A percentile compares a stretch with the other conserved stretches of the same genome.
Evolutionary conservation across 2,329 filamentous ascomycete genomes (phyloP).

Genomic region (Aspergillus sp.): DNA sequence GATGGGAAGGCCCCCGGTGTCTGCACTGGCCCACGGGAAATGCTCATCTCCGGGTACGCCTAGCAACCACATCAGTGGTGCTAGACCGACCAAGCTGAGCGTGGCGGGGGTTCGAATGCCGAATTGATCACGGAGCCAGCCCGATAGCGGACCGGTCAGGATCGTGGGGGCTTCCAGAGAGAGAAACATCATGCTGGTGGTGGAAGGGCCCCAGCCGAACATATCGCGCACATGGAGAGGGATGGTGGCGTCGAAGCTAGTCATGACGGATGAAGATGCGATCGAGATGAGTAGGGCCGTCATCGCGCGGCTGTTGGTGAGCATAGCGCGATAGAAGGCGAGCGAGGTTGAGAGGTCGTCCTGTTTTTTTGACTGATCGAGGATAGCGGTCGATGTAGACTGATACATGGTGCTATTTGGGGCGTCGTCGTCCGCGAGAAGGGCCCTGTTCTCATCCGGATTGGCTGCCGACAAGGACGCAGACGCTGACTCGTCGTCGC

Average conservation of each 20-base stretch:
- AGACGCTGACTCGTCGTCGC: neutral
- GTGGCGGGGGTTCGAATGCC: slow-evolving; percentile 14
- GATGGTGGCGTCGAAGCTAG: slow-evolving; percentile 48
- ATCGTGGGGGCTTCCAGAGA: slow-evolving; percentile 49
- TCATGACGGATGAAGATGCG: slow-evolving; percentile 43
- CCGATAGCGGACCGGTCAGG: slow-evolving; percentile 52
- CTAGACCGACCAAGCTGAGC: slow-evolving; percentile 13
- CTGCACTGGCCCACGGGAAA: slow-evolving; percentile 16
- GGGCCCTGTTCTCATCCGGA: neutral
- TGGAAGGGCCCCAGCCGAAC: slow-evolving; percentile 49
- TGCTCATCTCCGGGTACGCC: slow-evolving; percentile 17
- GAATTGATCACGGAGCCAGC: slow-evolving; percentile 32
- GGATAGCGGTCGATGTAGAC: neutral
- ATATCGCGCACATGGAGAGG: slow-evolving; percentile 46
- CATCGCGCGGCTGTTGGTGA: slow-evolving; percentile 36
- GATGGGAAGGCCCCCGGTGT: slow-evolving; percentile 12
- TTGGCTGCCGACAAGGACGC: neutral
- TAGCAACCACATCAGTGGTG: slow-evolving; percentile 16
- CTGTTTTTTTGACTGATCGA: neutral
- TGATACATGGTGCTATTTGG: neutral
- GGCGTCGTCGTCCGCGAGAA: neutral
- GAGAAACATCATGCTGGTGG: slow-evolving; percentile 50
- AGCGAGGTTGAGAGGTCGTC: slow-evolving; percentile 15
- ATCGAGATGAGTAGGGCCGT: slow-evolving; percentile 35
- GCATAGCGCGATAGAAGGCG: slow-evolving; percentile 33